Evolutionary conservation across 306 rosid species (phyloP), one percentile per base, ranked within the genome.

Genomic region (Pyrus betulifolia): DNA sequence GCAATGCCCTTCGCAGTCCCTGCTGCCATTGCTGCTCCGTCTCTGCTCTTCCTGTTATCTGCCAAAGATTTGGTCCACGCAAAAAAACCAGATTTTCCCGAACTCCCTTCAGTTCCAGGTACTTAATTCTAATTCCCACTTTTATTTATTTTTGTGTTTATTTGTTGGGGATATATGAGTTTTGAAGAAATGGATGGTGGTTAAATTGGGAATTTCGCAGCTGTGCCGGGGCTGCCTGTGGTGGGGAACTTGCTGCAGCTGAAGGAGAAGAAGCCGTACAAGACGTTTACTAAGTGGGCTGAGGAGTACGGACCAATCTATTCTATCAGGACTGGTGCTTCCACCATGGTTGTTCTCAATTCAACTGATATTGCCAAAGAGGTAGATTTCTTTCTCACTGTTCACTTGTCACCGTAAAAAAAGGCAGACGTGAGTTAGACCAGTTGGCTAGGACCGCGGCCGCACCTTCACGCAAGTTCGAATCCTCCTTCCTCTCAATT

Each of bases 181-280:
- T 19, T 30, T 9, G 22, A 17, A 30, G 14, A 31, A 46, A 28
- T 74, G 35, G 33, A 51, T 70, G 54, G 30, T 71, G 49, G 18
- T 21, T 40, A 76, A 14, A 28, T n/a, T 63, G 81, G 61, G 33
- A 28, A 65, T 35, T 33, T 5, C 78, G 85, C 84, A 95, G 98
- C 13, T 80, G 91, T 95, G 74, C 93, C 92, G 2, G 96, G 97
- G 70, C 9, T 92, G 5, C 97, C 97, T 8, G 60, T 95, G 78
- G 22, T 95, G 1, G 98, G 98, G 68, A 95, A 95, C 84, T 70
- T 95, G 79, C 82, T 95, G 77, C 98, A 92, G 61, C 71, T 95
- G 82, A 95, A 87, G 88, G 98, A 95, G 89, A 92, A 92, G 87
- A 95, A 90, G 67, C 98, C 98, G 14, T 78, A 95, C 79, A 88